Base-by-base conservation (phyloP, 805 yeast genomes). In the Pichia gijzeniarum region DNA sequence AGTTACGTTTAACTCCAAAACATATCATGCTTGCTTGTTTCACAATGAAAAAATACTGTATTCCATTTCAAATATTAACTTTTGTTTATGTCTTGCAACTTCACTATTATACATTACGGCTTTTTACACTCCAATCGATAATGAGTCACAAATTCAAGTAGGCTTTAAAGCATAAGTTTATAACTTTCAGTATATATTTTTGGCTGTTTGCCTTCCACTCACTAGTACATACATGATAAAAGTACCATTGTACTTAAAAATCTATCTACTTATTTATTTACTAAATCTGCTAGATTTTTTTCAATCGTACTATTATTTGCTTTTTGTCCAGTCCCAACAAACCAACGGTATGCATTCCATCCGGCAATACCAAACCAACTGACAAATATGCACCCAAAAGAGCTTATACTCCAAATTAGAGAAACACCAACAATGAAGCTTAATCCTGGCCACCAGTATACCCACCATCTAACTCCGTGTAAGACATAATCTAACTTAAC, bases 31-130 rank as follows among this genome's bases (percentile, higher is more conserved):
- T 20, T 82, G 85, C 2, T 81, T 93, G 85, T 72, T 82, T 46
- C 79, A 68, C 28, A 67, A 65, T 32, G 82, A 83, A 53, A 58
- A 64, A 5, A 73, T 88, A 49, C 73, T 87, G n/a, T 73, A 82
- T 35, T 83, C 91, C 56, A 82, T 90, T 7, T 71, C 84, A 58
- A 82, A 84, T 30, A 69, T 90, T 28, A 79, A 82, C 14, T 84
- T 80, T 62, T 82, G 91, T 0, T 74, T 87, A 48, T 97, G 98
- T 0, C 82, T 85, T 43, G 95, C 96, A 0, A 91, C 97, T 0
- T 73, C 93, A 0, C 81, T 88, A 56, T 82, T 91, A n/a, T 91
- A 89, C 62, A 73, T 90, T 53, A 89, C 97, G 2, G 91, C 96
- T 2, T 80, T 87, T 58, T 85, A 82, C 63, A 80, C 90, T 0